Base-by-base conservation (phyloP, 805 yeast species). In the Yarrowia osloensis region DNA sequence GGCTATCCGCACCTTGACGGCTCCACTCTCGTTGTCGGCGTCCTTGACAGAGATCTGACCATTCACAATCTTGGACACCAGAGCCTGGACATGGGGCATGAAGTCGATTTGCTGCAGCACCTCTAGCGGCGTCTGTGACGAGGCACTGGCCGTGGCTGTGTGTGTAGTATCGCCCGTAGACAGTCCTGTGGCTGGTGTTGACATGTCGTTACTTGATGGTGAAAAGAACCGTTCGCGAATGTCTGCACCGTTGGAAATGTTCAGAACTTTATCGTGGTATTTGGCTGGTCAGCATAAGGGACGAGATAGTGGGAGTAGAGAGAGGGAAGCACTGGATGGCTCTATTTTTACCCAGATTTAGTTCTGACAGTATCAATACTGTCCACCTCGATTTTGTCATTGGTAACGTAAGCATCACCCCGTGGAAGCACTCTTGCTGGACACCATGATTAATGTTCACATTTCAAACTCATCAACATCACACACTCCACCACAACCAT, bases 11-110 rank as follows among this genome's bases (percentile, higher is more conserved):
- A 72, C 72, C 55, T 75, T 67, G 17, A 73, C 72, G 1, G 73
- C 68, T n/a, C 75, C 75, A 7, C 75, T 74, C 63, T 70, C 74
- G 61, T 74, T 74, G 57, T 73, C 71, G 12, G 71, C 71, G 47
- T 74, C 73, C 49, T 73, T 74, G 19, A 75, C 70, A 11, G 71
- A 59, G 22, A 73, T 59, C 40, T 67, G 61, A 21, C 75, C 74
- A 19, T 65, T 62, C 15, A 44, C 59, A 21, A 74, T 68, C 19
- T 67, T 59, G 31, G 70, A 72, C 15, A 73, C 63, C 12, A 74
- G 59, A 12, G 71, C 70, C 46, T 70, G 67, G 19, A 74, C 73
- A 67, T 70, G 69, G 3, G 73, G 74, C 63, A 74, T 65, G 33
- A 73, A 70, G 47, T 74, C 76, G 47, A 74, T 68, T 54, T 73